These are phyloP conservation scores for Letharia lupina DNA, from an alignment of 495 filamentous ascomycete genomes.

Conservation along the genomic window DNA sequence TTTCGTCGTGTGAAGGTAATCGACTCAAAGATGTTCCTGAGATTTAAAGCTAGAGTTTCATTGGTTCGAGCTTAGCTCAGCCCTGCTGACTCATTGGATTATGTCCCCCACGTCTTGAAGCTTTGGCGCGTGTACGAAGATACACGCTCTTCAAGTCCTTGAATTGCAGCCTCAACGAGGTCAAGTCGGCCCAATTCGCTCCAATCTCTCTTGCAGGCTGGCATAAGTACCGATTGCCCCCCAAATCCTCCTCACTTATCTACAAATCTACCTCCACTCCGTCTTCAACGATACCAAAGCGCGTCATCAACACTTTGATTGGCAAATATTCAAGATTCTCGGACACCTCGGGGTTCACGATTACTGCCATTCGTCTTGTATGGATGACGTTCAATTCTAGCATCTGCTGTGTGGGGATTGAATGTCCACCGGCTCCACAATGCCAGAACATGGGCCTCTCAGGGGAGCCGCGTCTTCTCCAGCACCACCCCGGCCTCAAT, in stretches of 20 bases:
- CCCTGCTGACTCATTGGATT: constrained; percentile 9
- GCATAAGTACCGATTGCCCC: background rate
- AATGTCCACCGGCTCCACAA: constrained; percentile 26
- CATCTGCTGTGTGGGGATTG: background rate
- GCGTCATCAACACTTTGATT: constrained; percentile 10
- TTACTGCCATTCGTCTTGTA: background rate
- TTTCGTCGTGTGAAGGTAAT: background rate
- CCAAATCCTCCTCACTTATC: background rate
- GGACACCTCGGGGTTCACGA: background rate
- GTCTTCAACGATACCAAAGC: background rate
- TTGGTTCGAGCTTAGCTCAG: constrained; percentile 7
- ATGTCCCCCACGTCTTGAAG: constrained; percentile 1
- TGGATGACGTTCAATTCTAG: background rate
- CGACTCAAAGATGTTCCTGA: background rate
- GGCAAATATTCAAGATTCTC: background rate
- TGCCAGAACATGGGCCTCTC: constrained; percentile 20
- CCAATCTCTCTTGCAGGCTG: background rate
- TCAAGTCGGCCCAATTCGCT: background rate
- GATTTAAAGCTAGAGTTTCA: constrained; percentile 6
- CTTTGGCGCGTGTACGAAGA: constrained; percentile 17
- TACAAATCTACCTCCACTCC: background rate
- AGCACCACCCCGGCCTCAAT: constrained; percentile 10
- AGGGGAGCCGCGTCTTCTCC: constrained; percentile 23
- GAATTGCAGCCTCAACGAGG: background rate
- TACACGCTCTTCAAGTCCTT: constrained; percentile 9